Conservation (phyloP, 75 land plant species). For the Picea sitchensis region DNA sequence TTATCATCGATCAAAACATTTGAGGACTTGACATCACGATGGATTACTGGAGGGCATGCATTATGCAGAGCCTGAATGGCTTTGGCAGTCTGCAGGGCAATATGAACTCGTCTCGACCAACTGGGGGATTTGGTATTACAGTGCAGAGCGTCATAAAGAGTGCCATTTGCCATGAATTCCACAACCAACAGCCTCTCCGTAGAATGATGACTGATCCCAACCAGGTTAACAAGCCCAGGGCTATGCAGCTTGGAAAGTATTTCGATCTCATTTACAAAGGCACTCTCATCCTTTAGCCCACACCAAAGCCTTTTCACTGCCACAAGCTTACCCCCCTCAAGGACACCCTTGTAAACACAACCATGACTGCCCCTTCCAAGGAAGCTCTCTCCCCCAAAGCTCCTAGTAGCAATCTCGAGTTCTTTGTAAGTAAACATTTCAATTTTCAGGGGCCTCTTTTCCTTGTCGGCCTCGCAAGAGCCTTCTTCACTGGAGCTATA, state of each 20-base stretch:
- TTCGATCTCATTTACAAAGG: conserved; percentile 63
- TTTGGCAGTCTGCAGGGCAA: conserved; percentile 60
- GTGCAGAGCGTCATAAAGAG: conserved; percentile 62
- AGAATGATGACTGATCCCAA: conserved; percentile 40
- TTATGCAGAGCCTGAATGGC: conserved; percentile 57
- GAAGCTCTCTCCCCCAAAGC: conserved; percentile 42
- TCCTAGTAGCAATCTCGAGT: conserved; percentile 48
- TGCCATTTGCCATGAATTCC: conserved; percentile 81
- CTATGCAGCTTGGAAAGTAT: conserved; percentile 50
- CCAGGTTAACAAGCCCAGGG: conserved; percentile 60
- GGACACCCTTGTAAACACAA: conserved; percentile 56
- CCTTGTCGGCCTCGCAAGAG: no score
- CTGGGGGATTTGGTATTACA: conserved; percentile 30
- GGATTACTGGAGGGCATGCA: conserved; percentile 45
- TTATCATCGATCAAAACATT: conserved; percentile 37
- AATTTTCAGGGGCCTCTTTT: background rate
- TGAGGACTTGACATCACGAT: conserved; percentile 38
- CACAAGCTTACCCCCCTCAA: conserved; percentile 43
- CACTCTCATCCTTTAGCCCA: conserved; percentile 14
- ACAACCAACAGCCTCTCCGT: conserved; percentile 45
- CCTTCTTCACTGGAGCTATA: no score
- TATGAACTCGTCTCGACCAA: conserved; percentile 52
- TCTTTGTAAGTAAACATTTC: conserved; percentile 42
- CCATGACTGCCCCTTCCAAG: conserved; percentile 87
- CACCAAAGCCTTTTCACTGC: conserved; percentile 55